Evolutionary conservation across 2,329 filamentous ascomycete genomes (phyloP).

Genomic region (Ambrosiella beaveri): DNA sequence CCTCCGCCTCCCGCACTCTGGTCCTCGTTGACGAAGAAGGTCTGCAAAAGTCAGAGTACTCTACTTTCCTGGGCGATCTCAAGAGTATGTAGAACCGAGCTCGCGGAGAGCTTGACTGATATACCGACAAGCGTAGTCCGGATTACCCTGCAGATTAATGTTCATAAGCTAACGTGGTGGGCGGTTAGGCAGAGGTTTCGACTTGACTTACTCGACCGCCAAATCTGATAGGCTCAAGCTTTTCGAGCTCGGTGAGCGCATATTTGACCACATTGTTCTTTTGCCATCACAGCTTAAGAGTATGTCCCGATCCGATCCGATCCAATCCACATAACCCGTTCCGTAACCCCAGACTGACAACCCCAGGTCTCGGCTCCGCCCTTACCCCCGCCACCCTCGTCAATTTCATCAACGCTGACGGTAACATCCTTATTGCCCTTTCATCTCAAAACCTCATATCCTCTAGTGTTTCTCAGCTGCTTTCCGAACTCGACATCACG

Average conservation of each 20-base stretch:
- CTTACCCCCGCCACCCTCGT: conserved; percentile 73
- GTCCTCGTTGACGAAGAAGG: conserved; percentile 70
- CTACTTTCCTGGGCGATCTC: conserved; percentile 60
- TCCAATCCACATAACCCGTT: neutral
- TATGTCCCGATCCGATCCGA: conserved; percentile 21
- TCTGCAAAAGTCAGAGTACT: conserved; percentile 61
- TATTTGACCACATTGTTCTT: conserved; percentile 80
- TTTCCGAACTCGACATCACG: conserved; percentile 75
- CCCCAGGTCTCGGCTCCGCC: conserved; percentile 63
- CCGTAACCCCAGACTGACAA: neutral
- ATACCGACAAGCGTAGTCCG: conserved; percentile 2
- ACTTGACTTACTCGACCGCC: conserved; percentile 64
- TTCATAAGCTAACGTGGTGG: neutral
- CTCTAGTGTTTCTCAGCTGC: conserved; percentile 56
- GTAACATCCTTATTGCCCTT: conserved; percentile 78
- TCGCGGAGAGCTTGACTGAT: neutral
- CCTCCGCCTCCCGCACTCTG: conserved; percentile 60
- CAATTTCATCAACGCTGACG: conserved; percentile 78
- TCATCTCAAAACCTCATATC: conserved; percentile 55
- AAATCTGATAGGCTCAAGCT: conserved; percentile 62
- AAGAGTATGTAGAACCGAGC: conserved; percentile 33
- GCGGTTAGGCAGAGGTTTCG: conserved; percentile 58
- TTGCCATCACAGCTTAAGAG: conserved; percentile 84
- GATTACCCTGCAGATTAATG: conserved; percentile 12
- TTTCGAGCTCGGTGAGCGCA: conserved; percentile 72